These are phyloP conservation scores for Calonectria crousiana DNA, from an alignment of 2,329 filamentous ascomycete species.

Conservation along the genomic window DNA sequence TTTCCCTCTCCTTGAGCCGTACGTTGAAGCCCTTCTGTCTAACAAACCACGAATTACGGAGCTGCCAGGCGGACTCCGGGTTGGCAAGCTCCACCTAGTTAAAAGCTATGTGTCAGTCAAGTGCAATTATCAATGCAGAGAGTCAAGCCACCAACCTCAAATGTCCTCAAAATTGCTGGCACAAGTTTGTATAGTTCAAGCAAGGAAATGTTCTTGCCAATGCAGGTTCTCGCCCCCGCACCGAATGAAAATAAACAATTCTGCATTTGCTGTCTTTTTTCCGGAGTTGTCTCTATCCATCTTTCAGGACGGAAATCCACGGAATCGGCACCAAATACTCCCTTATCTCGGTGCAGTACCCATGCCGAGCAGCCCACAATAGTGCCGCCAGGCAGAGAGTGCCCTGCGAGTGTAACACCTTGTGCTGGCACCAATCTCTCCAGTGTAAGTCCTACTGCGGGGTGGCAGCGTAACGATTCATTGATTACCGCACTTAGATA, in stretches of 20 bases:
- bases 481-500: neutral
- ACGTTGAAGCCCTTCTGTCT: neutral
- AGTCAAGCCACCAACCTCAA: neutral
- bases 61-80: neutral
- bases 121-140: neutral
- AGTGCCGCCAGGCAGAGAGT: neutral
- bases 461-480: neutral
- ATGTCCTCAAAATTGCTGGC: neutral
- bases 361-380: neutral
- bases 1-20: neutral
- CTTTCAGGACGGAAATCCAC: neutral
- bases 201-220: neutral
- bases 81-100: neutral
- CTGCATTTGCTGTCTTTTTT: neutral
- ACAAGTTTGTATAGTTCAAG: slow-evolving; percentile 3
- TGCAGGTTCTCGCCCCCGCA: neutral
- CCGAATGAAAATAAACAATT: neutral
- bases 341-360: neutral
- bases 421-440: neutral
- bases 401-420: neutral
- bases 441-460: neutral
- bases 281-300: neutral
- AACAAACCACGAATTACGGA: neutral
- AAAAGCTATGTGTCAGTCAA: neutral
- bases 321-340: neutral